A percentile compares a stretch with the other conserved stretches of the same genome.
phyloP scores from a whole-genome alignment of 768 basidiomycete genomes.

The Fomitopsis serialis region DNA sequence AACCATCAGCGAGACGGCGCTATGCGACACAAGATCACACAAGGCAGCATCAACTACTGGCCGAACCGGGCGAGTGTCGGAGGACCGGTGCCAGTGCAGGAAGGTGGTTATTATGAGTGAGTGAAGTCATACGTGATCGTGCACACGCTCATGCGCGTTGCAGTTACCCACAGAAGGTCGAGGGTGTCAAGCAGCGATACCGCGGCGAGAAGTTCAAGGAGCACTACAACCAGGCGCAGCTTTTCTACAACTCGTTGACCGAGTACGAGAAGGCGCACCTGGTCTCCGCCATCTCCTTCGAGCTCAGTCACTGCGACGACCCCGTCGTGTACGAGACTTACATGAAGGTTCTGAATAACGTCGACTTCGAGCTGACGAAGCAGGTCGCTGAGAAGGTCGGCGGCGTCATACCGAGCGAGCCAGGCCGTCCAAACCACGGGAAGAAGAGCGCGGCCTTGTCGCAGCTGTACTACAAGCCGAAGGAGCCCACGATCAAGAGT shows the following conservation, averaged over 20 bases:
- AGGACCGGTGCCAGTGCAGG: slow-evolving; percentile 38
- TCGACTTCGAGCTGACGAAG: slow-evolving; percentile 70
- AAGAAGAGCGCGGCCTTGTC: slow-evolving; percentile 51
- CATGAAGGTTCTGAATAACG: slow-evolving; percentile 61
- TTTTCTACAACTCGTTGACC: slow-evolving; percentile 82
- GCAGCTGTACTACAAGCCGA: slow-evolving; percentile 50
- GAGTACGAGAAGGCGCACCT: slow-evolving; percentile 69
- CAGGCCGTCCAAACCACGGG: slow-evolving; percentile 51
- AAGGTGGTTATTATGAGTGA: slow-evolving; percentile 59
- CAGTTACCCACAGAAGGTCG: slow-evolving; percentile 43
- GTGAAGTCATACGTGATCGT: slow-evolving; percentile 21
- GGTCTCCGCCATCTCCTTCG: slow-evolving; percentile 68
- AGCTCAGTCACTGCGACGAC: slow-evolving; percentile 81
- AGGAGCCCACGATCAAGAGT: slow-evolving; percentile 51
- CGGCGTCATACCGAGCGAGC: slow-evolving; percentile 49
- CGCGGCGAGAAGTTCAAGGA: slow-evolving; percentile 76
- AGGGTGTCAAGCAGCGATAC: slow-evolving; percentile 50
- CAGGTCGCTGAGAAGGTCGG: slow-evolving; percentile 63
- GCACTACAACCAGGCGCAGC: slow-evolving; percentile 66
- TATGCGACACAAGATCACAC: slow-evolving; percentile 50
- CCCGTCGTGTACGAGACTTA: slow-evolving; percentile 63
- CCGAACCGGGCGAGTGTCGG: slow-evolving; percentile 64
- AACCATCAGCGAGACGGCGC: slow-evolving; percentile 64
- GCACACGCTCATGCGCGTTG: background rate
- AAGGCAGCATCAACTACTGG: slow-evolving; percentile 68